Percentiles rank a stretch among this genome's conserved stretches.
Evolutionary conservation across 176 grass and related monocot species (phyloP).

Genomic region (Dendrocalamus sinicus): DNA sequence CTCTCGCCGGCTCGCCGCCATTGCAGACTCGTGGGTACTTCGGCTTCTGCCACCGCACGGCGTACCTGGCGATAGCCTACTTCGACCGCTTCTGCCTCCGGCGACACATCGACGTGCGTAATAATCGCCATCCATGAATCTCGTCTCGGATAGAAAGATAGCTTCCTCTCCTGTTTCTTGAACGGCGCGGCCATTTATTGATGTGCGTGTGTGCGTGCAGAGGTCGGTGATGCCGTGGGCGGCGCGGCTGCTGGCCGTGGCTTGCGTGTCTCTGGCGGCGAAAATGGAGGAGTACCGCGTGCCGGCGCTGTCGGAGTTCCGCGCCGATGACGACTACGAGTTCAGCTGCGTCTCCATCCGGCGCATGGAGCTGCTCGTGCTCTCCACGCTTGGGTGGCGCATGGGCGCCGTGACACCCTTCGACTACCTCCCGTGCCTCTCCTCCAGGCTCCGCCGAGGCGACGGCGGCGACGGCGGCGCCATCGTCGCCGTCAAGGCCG

Average conservation of each 20-base stretch:
- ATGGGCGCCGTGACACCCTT: constrained; percentile 76
- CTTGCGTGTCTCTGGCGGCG: constrained; percentile 82
- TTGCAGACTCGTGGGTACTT: constrained; percentile 67
- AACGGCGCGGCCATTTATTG: neutral
- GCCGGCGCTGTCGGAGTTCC: constrained; percentile 66
- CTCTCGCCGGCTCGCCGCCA: neutral
- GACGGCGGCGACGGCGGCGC: neutral
- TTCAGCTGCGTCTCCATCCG: constrained; percentile 59
- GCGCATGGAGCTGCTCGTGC: constrained; percentile 87
- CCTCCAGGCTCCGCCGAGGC: constrained; percentile 40
- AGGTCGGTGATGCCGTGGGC: constrained; percentile 75
- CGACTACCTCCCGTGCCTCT: constrained; percentile 71
- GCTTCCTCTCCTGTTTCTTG: constrained; percentile 1
- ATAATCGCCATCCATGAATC: neutral
- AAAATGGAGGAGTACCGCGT: constrained; percentile 87
- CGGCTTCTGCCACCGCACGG: constrained; percentile 71
- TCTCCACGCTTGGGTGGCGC: constrained; percentile 81
- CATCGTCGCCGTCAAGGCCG: constrained; percentile 31
- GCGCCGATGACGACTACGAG: constrained; percentile 39
- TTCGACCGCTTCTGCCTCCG: constrained; percentile 82
- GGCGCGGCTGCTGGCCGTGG: constrained; percentile 60
- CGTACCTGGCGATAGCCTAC: constrained; percentile 73
- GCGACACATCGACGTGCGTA: constrained; percentile 65
- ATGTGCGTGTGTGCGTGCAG: constrained; percentile 18
- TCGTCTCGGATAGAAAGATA: neutral